These are phyloP conservation scores for Pezicula carpinea DNA, from an alignment of 2,329 filamentous ascomycete species.

Conservation along the genomic window DNA sequence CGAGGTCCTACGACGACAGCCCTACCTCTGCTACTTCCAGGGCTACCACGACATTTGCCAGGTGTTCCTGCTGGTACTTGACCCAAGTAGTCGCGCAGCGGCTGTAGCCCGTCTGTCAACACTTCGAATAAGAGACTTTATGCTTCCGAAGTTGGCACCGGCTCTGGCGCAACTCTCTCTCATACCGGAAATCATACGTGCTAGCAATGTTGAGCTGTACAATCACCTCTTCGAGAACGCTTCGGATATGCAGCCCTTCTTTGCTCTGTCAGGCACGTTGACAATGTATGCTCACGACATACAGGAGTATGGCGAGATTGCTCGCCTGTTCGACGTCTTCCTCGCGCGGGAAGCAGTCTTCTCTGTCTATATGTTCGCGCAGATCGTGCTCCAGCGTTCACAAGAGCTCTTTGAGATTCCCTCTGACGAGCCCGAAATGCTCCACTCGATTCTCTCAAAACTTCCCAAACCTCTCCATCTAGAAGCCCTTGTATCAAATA, in stretches of 20 bases:
- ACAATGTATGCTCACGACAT: slow-evolving; percentile 98
- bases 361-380: slow-evolving; percentile 85
- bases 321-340: slow-evolving; percentile 87
- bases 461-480: slow-evolving; percentile 77
- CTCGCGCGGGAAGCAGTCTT: slow-evolving; percentile 84
- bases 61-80: slow-evolving; percentile 84
- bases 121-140: slow-evolving; percentile 92
- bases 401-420: slow-evolving; percentile 83
- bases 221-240: slow-evolving; percentile 53
- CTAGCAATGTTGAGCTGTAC: slow-evolving; percentile 67
- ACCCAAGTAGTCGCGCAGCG: slow-evolving; percentile 51
- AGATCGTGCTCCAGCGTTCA: slow-evolving; percentile 76
- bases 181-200: slow-evolving; percentile 74
- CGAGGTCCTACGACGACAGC: slow-evolving; percentile 72
- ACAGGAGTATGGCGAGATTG: slow-evolving; percentile 81
- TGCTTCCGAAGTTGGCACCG: slow-evolving; percentile 82
- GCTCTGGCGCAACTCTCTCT: slow-evolving; percentile 82
- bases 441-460: slow-evolving; percentile 83
- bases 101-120: slow-evolving; percentile 79
- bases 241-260: slow-evolving; percentile 74
- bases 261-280: slow-evolving; percentile 86
- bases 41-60: slow-evolving; percentile 98
- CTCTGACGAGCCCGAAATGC: slow-evolving; percentile 81
- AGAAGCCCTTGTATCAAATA: slow-evolving; percentile 66
- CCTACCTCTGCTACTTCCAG: slow-evolving; percentile 91